Conservation (phyloP, 176 grass and related monocot species). For the Triticum aestivum region DNA sequence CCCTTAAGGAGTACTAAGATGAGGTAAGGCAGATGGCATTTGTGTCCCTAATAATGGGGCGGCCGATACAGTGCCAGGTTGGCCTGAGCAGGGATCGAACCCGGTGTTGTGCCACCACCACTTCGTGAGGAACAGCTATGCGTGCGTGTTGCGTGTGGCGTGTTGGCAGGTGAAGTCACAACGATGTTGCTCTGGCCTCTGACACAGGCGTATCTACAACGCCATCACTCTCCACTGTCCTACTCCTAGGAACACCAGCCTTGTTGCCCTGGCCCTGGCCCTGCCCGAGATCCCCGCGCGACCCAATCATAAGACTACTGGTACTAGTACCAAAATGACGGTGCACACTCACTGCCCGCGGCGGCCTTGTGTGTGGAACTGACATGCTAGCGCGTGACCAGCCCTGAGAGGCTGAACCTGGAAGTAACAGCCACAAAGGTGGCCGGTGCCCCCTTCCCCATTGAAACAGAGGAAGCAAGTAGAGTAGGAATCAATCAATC, state of each 20-base stretch:
- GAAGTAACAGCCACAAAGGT: conserved; percentile 21
- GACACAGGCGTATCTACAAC: conserved; percentile 6
- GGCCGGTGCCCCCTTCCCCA: not conserved
- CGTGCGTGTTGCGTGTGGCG: not conserved
- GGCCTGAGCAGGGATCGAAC: not conserved
- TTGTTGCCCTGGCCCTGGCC: too few relatives aligned
- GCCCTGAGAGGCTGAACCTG: not conserved
- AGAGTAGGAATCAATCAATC: not conserved
- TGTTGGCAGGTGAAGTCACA: conserved; percentile 19
- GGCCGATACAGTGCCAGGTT: not conserved
- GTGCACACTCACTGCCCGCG: not conserved
- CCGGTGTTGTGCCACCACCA: not conserved
- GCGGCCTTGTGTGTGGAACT: not conserved
- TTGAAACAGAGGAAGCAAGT: not conserved
- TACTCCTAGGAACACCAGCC: not conserved
- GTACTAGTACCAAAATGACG: not conserved
- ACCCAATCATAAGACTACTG: too few relatives aligned
- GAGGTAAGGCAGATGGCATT: not conserved
- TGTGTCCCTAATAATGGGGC: not conserved
- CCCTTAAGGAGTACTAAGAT: too few relatives aligned
- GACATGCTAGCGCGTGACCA: too few relatives aligned
- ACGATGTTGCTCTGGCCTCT: conserved; percentile 28
- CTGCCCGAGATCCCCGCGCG: conserved; percentile 3
- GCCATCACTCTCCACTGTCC: not conserved
- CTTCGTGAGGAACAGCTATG: not conserved